phyloP scores from a whole-genome alignment of 805 yeast species.

The Nakazawaea sp. region DNA sequence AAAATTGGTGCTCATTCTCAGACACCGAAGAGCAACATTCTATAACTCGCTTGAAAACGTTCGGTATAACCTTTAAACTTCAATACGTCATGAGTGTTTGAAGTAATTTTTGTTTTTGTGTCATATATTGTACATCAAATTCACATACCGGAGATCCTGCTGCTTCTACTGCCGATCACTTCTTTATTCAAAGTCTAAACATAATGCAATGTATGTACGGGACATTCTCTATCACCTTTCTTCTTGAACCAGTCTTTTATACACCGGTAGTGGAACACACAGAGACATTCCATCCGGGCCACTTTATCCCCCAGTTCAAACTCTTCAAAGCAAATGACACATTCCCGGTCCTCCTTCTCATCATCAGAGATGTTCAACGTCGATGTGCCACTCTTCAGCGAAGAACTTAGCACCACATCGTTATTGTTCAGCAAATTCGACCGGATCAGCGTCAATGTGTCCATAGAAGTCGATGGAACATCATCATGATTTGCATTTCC shows the following conservation, averaged over 20 bases:
- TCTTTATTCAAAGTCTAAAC: too few relatives aligned
- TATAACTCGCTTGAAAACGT: too few relatives aligned
- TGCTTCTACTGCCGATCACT: too few relatives aligned
- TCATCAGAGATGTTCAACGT: conserved; percentile 3
- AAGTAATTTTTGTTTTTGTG: too few relatives aligned
- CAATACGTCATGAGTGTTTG: too few relatives aligned
- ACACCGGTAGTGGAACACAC: conserved; percentile 89
- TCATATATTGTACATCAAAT: too few relatives aligned
- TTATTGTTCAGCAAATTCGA: not conserved
- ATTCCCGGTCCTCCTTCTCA: conserved; percentile 53
- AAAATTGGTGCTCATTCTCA: too few relatives aligned
- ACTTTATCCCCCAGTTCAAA: conserved; percentile 81
- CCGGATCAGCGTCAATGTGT: conserved; percentile 2
- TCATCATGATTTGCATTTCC: not conserved
- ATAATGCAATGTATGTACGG: conserved; percentile 58
- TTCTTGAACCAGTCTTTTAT: conserved; percentile 86
- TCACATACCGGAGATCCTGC: too few relatives aligned
- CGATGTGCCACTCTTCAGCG: not conserved
- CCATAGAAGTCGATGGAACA: conserved; percentile 7
- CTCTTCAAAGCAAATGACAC: conserved; percentile 92
- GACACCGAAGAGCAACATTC: too few relatives aligned
- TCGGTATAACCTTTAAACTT: too few relatives aligned
- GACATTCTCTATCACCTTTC: conserved; percentile 83
- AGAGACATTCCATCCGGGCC: conserved; percentile 87
- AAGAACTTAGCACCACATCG: not conserved